A percentile compares a stretch with the other conserved stretches of the same genome.
phyloP scores from a whole-genome alignment of 352 stramenopile genomes.

The Phytophthora tubulina region DNA sequence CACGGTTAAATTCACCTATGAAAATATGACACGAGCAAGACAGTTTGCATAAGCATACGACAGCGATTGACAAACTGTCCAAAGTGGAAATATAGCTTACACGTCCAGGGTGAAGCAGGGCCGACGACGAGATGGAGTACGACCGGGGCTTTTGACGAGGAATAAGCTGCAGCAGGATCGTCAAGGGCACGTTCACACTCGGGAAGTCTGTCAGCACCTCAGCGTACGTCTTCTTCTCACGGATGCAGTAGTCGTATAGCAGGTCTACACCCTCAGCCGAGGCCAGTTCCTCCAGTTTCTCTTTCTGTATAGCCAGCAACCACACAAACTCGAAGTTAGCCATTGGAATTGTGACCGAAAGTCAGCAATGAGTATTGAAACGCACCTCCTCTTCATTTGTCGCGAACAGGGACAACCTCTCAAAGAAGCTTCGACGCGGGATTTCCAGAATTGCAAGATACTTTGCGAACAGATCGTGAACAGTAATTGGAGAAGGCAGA shows the following conservation, averaged over 20 bases:
- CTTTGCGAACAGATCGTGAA: slow-evolving; percentile 80
- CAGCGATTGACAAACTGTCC: neutral
- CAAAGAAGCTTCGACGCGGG: slow-evolving; percentile 90
- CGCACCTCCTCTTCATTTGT: slow-evolving; percentile 81
- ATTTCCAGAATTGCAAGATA: slow-evolving; percentile 91
- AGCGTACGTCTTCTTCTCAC: slow-evolving; percentile 91
- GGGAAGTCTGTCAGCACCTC: slow-evolving; percentile 91
- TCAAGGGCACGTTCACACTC: slow-evolving; percentile 72
- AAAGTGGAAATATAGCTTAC: slow-evolving; percentile 28
- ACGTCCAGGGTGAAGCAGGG: slow-evolving; percentile 58
- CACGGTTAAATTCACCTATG: slow-evolving; percentile 82
- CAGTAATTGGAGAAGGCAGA: slow-evolving; percentile 60
- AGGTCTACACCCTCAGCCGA: slow-evolving; percentile 91
- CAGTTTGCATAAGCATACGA: slow-evolving; percentile 14
- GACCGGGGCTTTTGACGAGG: slow-evolving; percentile 85
- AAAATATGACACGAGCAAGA: slow-evolving; percentile 7
- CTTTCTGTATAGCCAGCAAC: slow-evolving; percentile 55
- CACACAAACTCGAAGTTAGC: slow-evolving; percentile 22
- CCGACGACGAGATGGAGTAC: slow-evolving; percentile 94
- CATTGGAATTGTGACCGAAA: neutral
- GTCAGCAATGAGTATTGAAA: neutral
- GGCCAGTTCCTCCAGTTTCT: slow-evolving; percentile 92
- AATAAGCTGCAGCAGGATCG: slow-evolving; percentile 86
- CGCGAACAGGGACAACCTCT: slow-evolving; percentile 86
- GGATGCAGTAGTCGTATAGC: slow-evolving; percentile 94